Conservation (phyloP, 2,329 filamentous ascomycete genomes). For the Coniochaeta sp. region DNA sequence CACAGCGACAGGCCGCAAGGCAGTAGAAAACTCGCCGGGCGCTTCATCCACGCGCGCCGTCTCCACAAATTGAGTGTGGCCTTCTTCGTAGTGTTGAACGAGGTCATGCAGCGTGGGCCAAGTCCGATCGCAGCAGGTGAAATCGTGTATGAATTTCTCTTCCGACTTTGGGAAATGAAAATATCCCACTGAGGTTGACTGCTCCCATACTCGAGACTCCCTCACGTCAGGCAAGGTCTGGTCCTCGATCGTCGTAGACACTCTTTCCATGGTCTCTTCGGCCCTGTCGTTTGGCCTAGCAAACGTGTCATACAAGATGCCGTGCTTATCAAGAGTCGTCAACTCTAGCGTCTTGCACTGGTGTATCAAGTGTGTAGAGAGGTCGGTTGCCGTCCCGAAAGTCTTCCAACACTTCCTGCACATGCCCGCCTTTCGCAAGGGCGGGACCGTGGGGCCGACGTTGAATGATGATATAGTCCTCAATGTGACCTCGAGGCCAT, state of each 20-base stretch:
- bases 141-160: constrained; percentile 95
- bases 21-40: no score
- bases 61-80: background rate
- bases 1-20: no score
- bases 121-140: constrained; percentile 86
- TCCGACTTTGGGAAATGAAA: constrained; percentile 94
- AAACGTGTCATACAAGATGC: background rate
- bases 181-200: no score
- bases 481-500: background rate
- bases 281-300: background rate
- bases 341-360: background rate
- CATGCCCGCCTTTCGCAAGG: background rate
- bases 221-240: constrained; percentile 74
- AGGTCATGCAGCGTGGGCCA: constrained; percentile 90
- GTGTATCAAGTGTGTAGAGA: background rate
- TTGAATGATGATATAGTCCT: background rate
- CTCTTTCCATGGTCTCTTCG: background rate
- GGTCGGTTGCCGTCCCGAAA: background rate
- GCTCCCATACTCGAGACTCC: constrained; percentile 83
- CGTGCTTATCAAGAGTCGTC: background rate
- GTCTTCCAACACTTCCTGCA: background rate
- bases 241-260: background rate
- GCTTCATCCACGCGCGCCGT: background rate
- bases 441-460: background rate
- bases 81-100: constrained; percentile 91